Evolutionary conservation across 192 early-diverging fungal genomes (phyloP).

Genomic region (Globomyces pollinis-pini): DNA sequence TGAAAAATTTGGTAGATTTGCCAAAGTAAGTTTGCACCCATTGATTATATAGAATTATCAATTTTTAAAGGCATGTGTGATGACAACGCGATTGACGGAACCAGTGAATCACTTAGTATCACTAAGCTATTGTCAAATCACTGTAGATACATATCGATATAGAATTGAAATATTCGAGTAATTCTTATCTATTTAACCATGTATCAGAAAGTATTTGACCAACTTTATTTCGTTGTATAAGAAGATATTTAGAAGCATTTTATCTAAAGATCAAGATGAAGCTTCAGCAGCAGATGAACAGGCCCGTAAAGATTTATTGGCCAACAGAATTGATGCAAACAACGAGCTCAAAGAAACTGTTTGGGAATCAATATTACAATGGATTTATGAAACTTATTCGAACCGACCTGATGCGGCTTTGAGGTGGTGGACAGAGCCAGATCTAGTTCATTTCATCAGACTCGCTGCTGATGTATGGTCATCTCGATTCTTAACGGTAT

Average conservation of each 20-base stretch:
- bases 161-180: background rate
- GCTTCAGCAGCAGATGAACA: constrained; percentile 11
- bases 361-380: constrained; percentile 60
- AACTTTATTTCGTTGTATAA: constrained; percentile 14
- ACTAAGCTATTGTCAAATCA: background rate
- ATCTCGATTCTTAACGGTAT: constrained; percentile 35
- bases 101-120: too few relatives aligned
- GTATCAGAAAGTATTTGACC: background rate
- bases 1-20: too few relatives aligned
- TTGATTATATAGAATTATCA: too few relatives aligned
- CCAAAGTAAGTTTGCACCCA: too few relatives aligned
- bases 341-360: constrained; percentile 11
- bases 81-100: too few relatives aligned
- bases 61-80: too few relatives aligned
- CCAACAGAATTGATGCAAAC: constrained; percentile 6
- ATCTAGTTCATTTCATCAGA: constrained; percentile 39
- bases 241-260: constrained; percentile 4
- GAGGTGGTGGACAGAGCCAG: constrained; percentile 35
- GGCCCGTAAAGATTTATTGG: background rate
- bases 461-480: constrained; percentile 36
- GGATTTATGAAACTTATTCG: constrained; percentile 67
- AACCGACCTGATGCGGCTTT: constrained; percentile 61
- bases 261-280: background rate
- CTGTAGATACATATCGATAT: background rate
- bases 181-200: background rate